These are phyloP conservation scores for Lactarius deliciosus DNA, from an alignment of 768 basidiomycete genomes.

Conservation along the genomic window DNA sequence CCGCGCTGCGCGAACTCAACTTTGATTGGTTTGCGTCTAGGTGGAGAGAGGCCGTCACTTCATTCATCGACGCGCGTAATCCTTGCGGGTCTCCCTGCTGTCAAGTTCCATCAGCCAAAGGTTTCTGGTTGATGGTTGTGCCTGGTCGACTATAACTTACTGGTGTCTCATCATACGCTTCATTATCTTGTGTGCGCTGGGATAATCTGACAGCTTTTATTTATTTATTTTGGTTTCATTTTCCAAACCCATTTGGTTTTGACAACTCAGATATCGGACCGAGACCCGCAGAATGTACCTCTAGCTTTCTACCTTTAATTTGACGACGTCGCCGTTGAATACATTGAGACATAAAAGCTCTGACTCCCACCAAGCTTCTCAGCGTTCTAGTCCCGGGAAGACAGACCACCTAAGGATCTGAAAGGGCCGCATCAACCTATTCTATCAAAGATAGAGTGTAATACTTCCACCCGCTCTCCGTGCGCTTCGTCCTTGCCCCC, in stretches of 20 bases:
- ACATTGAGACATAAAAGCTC: background rate
- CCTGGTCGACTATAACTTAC: background rate
- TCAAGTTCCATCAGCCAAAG: slow-evolving; percentile 8
- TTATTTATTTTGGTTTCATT: background rate
- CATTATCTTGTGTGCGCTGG: background rate
- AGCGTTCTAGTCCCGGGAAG: no score
- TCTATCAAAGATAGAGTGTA: no score
- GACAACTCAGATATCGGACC: no score
- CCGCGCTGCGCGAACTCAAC: slow-evolving; percentile 11
- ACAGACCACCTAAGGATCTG: no score
- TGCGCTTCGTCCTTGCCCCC: no score
- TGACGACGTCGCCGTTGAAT: background rate
- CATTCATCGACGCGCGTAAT: slow-evolving; percentile 1
- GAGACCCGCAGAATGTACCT: background rate
- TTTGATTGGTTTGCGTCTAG: slow-evolving; percentile 11
- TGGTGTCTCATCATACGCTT: background rate
- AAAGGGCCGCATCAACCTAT: no score
- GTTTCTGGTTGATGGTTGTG: background rate
- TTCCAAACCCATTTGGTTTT: background rate
- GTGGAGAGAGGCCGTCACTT: slow-evolving; percentile 10
- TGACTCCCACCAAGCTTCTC: background rate
- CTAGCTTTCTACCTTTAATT: background rate
- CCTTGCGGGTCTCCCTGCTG: background rate
- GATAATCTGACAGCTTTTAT: background rate
- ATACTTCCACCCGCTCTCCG: no score